Evolutionary conservation across 1,284 basidiomycete genomes (phyloP).

Genomic region (Tilletiaria anomala): DNA sequence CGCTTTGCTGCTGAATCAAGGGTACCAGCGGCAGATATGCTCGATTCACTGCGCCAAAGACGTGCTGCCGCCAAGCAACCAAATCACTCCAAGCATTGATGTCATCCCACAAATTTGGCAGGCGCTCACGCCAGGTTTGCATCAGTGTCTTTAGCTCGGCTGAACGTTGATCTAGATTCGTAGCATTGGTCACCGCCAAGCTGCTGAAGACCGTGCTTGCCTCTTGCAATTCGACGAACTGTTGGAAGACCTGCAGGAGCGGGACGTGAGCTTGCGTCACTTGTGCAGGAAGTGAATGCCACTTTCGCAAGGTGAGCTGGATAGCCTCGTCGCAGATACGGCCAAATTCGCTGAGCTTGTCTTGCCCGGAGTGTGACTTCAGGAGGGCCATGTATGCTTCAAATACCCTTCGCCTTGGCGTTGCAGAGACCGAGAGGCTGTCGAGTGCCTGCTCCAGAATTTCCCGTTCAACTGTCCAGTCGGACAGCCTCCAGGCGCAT

Average conservation of each 20-base stretch:
- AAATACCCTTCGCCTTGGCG: constrained; percentile 84
- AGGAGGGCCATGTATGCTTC: constrained; percentile 81
- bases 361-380: constrained; percentile 42
- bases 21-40: constrained; percentile 70
- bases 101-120: constrained; percentile 92
- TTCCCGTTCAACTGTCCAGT: constrained; percentile 67
- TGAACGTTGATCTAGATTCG: constrained; percentile 86
- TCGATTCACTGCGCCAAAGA: constrained; percentile 84
- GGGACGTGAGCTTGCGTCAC: constrained; percentile 87
- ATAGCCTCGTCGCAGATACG: constrained; percentile 84
- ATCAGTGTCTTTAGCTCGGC: constrained; percentile 65
- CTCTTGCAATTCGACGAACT: constrained; percentile 94
- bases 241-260: constrained; percentile 92
- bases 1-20: constrained; percentile 42
- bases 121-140: constrained; percentile 76
- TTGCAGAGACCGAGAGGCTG: constrained; percentile 67
- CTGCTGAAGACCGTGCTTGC: constrained; percentile 67
- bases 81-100: constrained; percentile 98
- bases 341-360: constrained; percentile 25
- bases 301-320: constrained; percentile 89
- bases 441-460: constrained; percentile 71
- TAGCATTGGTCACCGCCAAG: constrained; percentile 67
- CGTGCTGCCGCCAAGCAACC: constrained; percentile 89
- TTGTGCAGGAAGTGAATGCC: constrained; percentile 72
- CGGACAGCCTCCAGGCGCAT: constrained; percentile 84